Percentiles rank a stretch among this genome's conserved stretches.
These are phyloP conservation scores for Suhomyces vadensis DNA, from an alignment of 805 yeast genomes.

Conservation along the genomic window DNA sequence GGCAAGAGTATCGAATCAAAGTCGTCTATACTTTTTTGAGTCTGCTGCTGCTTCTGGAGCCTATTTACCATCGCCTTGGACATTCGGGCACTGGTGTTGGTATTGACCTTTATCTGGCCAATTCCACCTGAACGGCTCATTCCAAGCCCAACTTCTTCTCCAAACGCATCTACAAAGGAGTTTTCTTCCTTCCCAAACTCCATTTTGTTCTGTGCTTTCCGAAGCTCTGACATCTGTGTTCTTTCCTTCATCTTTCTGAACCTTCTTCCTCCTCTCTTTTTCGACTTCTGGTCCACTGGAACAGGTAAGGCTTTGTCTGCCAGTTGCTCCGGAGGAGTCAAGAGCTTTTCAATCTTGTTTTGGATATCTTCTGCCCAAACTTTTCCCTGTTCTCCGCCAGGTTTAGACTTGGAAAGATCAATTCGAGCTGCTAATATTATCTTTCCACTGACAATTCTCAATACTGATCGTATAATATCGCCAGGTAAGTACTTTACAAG, in stretches of 20 bases:
- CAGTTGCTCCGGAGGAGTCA: conserved; percentile 71
- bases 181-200: conserved; percentile 77
- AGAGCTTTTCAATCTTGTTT: conserved; percentile 65
- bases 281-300: conserved; percentile 74
- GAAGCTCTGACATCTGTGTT: conserved; percentile 75
- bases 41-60: conserved; percentile 23
- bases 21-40: conserved; percentile 11
- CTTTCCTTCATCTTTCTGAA: conserved; percentile 79
- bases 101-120: conserved; percentile 33
- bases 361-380: conserved; percentile 62
- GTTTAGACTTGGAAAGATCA: conserved; percentile 51
- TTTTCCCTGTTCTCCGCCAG: conserved; percentile 56
- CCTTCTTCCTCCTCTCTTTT: conserved; percentile 84
- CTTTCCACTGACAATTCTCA: conserved; percentile 79
- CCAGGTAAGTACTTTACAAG: conserved; percentile 60
- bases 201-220: conserved; percentile 82
- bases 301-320: conserved; percentile 65
- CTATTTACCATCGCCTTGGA: conserved; percentile 61
- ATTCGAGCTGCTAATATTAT: conserved; percentile 79
- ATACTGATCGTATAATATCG: conserved; percentile 63
- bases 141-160: conserved; percentile 83
- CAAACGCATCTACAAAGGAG: conserved; percentile 60
- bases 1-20: conserved; percentile 18
- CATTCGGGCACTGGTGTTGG: conserved; percentile 56
- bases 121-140: conserved; percentile 49